These are phyloP conservation scores for Podospora sp. DNA, from an alignment of 495 filamentous ascomycete genomes.

Conservation along the genomic window DNA sequence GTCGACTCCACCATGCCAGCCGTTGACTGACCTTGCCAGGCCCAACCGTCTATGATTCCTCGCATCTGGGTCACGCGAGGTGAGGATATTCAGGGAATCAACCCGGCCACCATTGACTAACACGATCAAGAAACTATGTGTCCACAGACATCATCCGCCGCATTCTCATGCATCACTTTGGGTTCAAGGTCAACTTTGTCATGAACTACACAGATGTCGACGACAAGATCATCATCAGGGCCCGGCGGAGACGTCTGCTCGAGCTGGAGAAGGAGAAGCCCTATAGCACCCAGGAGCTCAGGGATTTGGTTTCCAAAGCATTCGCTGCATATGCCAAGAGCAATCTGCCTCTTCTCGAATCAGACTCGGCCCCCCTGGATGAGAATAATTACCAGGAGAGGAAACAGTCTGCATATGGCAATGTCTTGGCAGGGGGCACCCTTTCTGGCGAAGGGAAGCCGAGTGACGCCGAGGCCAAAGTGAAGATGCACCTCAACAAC, in stretches of 20 bases:
- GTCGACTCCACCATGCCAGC: not conserved
- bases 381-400: conserved; percentile 58
- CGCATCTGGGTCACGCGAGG: conserved; percentile 75
- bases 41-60: conserved; percentile 90
- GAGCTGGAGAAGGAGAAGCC: conserved; percentile 55
- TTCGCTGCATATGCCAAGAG: conserved; percentile 73
- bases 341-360: conserved; percentile 68
- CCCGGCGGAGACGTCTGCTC: conserved; percentile 75
- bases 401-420: conserved; percentile 63
- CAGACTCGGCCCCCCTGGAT: conserved; percentile 37
- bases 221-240: conserved; percentile 92
- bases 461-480: conserved; percentile 76
- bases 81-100: not conserved
- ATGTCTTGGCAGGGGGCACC: conserved; percentile 64
- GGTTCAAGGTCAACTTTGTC: conserved; percentile 84
- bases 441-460: conserved; percentile 62
- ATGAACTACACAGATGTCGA: conserved; percentile 95
- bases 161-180: conserved; percentile 84
- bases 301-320: conserved; percentile 63
- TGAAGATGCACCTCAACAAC: conserved; percentile 91
- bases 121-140: conserved; percentile 84
- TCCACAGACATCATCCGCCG: conserved; percentile 89
- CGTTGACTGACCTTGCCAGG: conserved; percentile 32
- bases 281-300: conserved; percentile 44
- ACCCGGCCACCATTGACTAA: conserved; percentile 3